A percentile compares a stretch with the other conserved stretches of the same genome.
These are phyloP conservation scores for Coemansia sp. DNA, from an alignment of 192 early-diverging fungal genomes.

Conservation along the genomic window DNA sequence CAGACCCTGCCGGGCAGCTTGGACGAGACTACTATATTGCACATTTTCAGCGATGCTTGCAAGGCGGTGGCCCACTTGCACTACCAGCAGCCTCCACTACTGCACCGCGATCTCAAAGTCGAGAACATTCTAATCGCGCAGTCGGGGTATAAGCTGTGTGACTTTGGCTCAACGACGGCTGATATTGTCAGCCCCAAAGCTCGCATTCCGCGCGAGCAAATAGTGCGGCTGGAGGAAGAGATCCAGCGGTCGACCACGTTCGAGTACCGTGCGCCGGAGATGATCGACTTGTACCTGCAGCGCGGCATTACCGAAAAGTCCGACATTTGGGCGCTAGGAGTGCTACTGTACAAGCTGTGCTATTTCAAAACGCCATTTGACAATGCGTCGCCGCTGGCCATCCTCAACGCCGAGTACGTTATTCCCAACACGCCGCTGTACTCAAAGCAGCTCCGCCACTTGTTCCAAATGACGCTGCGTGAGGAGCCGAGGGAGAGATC, in stretches of 20 bases:
- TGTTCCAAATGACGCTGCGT: conserved; percentile 74
- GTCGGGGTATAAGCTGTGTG: conserved; percentile 85
- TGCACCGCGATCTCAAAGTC: conserved; percentile 87
- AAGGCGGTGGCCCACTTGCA: conserved; percentile 93
- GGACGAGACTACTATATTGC: conserved; percentile 83
- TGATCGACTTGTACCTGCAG: conserved; percentile 90
- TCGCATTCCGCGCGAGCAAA: conserved; percentile 64
- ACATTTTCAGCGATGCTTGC: conserved; percentile 85
- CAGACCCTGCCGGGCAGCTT: conserved; percentile 70
- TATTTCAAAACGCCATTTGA: conserved; percentile 97
- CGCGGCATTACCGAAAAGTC: conserved; percentile 85
- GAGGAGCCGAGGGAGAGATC: conserved; percentile 76
- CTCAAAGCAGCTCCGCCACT: conserved; percentile 57
- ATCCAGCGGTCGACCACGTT: conserved; percentile 87
- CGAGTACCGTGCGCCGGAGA: conserved; percentile 95
- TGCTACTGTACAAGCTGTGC: conserved; percentile 94
- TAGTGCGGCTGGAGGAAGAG: conserved; percentile 85
- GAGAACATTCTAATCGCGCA: conserved; percentile 79
- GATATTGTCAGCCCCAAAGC: conserved; percentile 16
- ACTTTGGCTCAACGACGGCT: conserved; percentile 90
- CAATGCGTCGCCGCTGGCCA: conserved; percentile 82
- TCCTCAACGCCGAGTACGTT: conserved; percentile 83
- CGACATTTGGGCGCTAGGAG: conserved; percentile 85
- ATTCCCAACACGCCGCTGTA: conserved; percentile 78
- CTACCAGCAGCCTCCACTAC: conserved; percentile 75